A percentile compares a stretch with the other conserved stretches of the same genome.
Evolutionary conservation across 202 grass and related monocot species (phyloP).

Genomic region (Bolboschoenoplectus hybrid): DNA sequence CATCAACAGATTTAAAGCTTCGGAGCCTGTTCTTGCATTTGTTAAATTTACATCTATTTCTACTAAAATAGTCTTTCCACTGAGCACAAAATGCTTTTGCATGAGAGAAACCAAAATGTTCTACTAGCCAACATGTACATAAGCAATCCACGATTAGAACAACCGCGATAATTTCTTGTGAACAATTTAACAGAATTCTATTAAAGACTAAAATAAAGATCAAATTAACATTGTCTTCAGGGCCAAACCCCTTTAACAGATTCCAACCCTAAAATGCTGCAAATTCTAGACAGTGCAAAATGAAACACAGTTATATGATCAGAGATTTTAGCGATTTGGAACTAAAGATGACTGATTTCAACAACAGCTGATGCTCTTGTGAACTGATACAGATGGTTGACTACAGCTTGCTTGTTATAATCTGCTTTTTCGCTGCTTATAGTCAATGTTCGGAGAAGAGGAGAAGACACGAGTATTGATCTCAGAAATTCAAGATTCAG

Average conservation of each 20-base stretch:
- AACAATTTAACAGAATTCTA: neutral
- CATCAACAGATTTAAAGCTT: too few relatives aligned
- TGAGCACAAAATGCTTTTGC: neutral
- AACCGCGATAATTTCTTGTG: neutral
- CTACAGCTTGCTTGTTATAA: conserved; percentile 10
- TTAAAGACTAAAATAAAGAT: neutral
- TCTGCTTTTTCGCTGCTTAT: neutral
- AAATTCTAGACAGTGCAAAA: conserved; percentile 5
- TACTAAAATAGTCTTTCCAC: neutral
- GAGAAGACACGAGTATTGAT: neutral
- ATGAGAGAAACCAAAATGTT: neutral
- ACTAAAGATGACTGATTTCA: conserved; percentile 23
- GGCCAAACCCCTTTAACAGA: neutral
- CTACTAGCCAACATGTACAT: neutral
- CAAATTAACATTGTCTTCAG: neutral
- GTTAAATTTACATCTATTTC: too few relatives aligned
- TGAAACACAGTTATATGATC: neutral
- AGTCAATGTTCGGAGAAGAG: conserved; percentile 23
- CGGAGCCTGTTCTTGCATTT: too few relatives aligned
- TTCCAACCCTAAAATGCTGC: neutral
- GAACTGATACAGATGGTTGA: neutral
- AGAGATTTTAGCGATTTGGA: neutral
- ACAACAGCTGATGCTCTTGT: conserved; percentile 13
- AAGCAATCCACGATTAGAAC: neutral
- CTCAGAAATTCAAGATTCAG: neutral